Base-by-base conservation (phyloP, 805 yeast species). In the Schizosaccharomyces japonicus region DNA sequence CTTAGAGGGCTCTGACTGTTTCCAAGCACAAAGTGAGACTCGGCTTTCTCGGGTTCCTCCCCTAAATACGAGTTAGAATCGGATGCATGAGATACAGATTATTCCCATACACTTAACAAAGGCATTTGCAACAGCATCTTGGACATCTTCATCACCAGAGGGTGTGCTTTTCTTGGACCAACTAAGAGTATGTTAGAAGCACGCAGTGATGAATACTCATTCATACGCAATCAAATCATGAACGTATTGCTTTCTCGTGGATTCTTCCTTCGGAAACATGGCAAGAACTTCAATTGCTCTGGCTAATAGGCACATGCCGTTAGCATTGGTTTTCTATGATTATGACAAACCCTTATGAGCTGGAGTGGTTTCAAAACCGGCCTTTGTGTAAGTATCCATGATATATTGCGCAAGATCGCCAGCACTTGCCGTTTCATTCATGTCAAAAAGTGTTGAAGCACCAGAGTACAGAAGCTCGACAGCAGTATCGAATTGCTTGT, bases 351-450 rank as follows among this genome's bases (percentile, higher is more conserved):
- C 42, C 23, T 36, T 36, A 27, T 36, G 6, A 4, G 17, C 42
- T 5, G 11, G 6, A 6, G 42, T 19, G 11, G 23, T 27, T 19
- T 25, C 17, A 19, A 6, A 15, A 5, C 27, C 17, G 5, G 42
- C 42, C 26, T 36, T 36, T 4, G 13, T 23, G n/a, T 5, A 36
- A 36, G 23, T 27, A 42, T 42, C 46, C n/a, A 42, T 7, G 30
- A 42, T n/a, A 21, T 42, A 42, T 13, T 23, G 19, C 10, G 46
- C n/a, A 17, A 42, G 19, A 21, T 42, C 46, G 21, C 32, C 46
- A 1, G 46, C 46, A 27, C 46, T 42, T 17, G 30, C 46, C 13
- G 19, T 42, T 5, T 42, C 30, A 4, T 29, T 17, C 30, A 28
- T 25, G 7, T 42, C 46, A 13, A 42, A 42, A 5, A 42, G 25